Conservation (phyloP, 1,139 yeast species). For the Hansenula lynferdii region DNA sequence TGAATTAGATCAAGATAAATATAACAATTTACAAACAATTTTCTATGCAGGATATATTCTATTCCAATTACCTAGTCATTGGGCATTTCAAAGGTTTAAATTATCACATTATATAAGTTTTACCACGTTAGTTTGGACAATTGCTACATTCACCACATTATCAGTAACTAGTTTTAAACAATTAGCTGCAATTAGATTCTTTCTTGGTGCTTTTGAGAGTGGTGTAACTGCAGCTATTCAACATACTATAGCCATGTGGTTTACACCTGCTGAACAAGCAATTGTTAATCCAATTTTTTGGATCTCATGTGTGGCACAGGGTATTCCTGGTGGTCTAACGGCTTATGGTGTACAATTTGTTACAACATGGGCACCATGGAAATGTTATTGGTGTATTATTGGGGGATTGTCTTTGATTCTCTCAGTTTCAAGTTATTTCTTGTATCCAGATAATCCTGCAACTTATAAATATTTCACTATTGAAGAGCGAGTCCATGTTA, state of each 20-base stretch:
- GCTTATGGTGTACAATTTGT: conserved; percentile 41
- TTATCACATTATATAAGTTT: conserved; percentile 23
- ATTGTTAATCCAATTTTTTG: conserved; percentile 41
- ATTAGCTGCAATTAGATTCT: conserved; percentile 37
- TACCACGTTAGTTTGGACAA: conserved; percentile 4
- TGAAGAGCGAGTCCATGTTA: conserved; percentile 48
- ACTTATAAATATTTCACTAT: conserved; percentile 43
- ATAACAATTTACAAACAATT: conserved; percentile 9
- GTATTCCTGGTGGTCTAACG: conserved; percentile 34
- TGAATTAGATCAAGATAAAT: conserved; percentile 8
- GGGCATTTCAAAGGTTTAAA: conserved; percentile 32
- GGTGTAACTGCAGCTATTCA: conserved; percentile 49
- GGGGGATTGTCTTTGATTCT: conserved; percentile 43
- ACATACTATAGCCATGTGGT: conserved; percentile 51
- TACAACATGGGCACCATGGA: conserved; percentile 36
- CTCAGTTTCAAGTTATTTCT: conserved; percentile 38
- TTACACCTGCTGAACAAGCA: conserved; percentile 41
- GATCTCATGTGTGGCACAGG: conserved; percentile 49
- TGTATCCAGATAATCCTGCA: conserved; percentile 48
- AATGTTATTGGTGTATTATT: conserved; percentile 39
- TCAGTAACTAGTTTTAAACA: conserved; percentile 28
- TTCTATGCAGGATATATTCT: conserved; percentile 16
- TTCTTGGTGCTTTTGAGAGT: conserved; percentile 45
- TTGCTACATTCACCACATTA: conserved; percentile 8
- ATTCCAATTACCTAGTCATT: conserved; percentile 28